Evolutionary conservation across 305 asterid genomes (phyloP).

Genomic region (Ajuga reptans): DNA sequence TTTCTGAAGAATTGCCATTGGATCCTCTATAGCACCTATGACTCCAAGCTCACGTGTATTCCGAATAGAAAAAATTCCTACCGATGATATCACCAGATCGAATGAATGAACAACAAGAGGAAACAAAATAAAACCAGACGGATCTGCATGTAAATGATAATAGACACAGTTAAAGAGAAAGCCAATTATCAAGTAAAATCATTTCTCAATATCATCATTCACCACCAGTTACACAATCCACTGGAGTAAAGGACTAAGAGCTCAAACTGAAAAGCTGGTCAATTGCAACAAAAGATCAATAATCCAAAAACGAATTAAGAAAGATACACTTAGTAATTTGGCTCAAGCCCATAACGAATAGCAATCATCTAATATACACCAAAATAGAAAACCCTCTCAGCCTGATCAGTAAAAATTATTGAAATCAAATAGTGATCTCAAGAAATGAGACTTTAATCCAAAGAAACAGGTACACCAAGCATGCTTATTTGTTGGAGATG

Average conservation of each 20-base stretch:
- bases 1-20: constrained; percentile 88
- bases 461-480: neutral
- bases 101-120: constrained; percentile 98
- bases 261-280: neutral
- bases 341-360: neutral
- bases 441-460: neutral
- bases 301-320: neutral
- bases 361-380: neutral
- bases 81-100: constrained; percentile 86
- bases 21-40: constrained; percentile 77
- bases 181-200: constrained; percentile 4
- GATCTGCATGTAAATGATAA: constrained; percentile 61
- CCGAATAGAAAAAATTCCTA: constrained; percentile 84
- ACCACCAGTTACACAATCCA: constrained; percentile 13
- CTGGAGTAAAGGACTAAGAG: neutral
- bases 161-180: constrained; percentile 1
- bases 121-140: constrained; percentile 94
- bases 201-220: neutral
- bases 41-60: constrained; percentile 64
- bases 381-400: constrained; percentile 4
- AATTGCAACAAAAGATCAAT: constrained; percentile 4
- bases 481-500: constrained; percentile 10
- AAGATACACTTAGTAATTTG: neutral
- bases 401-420: neutral
- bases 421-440: constrained; percentile 1